Conservation (phyloP, 176 grass and related monocot genomes). For the Cocos nucifera region DNA sequence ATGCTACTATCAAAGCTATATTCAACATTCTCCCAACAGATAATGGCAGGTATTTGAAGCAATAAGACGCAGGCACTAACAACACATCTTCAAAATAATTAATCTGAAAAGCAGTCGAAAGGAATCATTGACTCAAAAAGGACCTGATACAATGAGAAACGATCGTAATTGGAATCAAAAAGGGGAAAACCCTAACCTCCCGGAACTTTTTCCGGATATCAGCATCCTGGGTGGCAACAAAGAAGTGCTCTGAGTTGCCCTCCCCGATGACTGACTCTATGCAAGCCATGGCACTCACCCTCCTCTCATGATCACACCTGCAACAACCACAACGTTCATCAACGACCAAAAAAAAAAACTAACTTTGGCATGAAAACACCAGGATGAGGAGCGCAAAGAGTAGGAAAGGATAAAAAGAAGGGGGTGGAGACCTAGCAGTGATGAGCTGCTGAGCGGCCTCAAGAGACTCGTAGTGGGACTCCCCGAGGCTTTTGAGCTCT, state of each 20-base stretch:
- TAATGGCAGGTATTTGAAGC: too few species aligned
- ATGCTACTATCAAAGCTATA: too few species aligned
- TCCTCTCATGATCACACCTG: constrained; percentile 80
- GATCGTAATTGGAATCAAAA: too few species aligned
- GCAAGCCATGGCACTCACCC: constrained; percentile 44
- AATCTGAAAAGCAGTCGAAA: too few species aligned
- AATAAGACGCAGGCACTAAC: too few species aligned
- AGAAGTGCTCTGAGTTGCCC: constrained; percentile 65
- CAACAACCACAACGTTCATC: constrained; percentile 5
- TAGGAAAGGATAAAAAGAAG: not conserved
- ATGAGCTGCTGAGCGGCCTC: constrained; percentile 46
- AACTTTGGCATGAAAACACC: not conserved
- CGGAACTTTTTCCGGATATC: constrained; percentile 44
- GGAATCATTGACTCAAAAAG: too few species aligned
- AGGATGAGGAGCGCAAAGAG: not conserved
- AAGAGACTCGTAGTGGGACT: constrained; percentile 35
- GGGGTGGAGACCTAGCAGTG: constrained; percentile 30
- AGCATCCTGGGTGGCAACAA: constrained; percentile 61
- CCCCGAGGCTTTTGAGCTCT: constrained; percentile 53
- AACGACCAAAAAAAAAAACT: not conserved
- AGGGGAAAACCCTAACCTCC: constrained; percentile 27
- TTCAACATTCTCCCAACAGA: too few species aligned
- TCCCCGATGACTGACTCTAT: constrained; percentile 54
- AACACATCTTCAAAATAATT: too few species aligned
- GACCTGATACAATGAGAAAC: too few species aligned